Base-by-base conservation (phyloP, 331 rosid species). In the Pyrus hybrid region DNA sequence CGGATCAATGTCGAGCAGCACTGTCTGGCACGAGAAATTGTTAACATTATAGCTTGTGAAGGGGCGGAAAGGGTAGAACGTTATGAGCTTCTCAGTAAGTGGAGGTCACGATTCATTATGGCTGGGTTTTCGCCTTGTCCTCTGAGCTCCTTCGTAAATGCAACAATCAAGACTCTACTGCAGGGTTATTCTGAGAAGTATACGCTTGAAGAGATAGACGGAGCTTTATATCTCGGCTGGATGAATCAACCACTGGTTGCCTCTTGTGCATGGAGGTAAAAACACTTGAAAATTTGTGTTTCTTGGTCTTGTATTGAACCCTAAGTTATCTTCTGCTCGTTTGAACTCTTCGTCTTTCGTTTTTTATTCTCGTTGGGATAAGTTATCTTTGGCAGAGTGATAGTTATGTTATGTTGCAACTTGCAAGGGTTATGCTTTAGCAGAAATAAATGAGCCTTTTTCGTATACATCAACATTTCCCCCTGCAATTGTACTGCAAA, bases 1-100 rank as follows among this genome's bases (percentile, higher is more conserved):
- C 88, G 96, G 68, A 93, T 93, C 71, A 89, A 80, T 32, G 87
- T 91, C 13, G 98, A 93, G 75, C 98, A 93, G 69, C 96, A 91
- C 70, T 93, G 98, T 74, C 82, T 93, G 83, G 98, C 98, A 8
- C 77, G 92, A 21, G 97, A 91, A 72, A 75, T 93, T 64, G 97
- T 93, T 6, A 93, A 93, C 76, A 76, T 93, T 18, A 80, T 93
- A 72, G 98, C 98, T 3, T 93, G 97, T 41, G 97, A 91, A 78
- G 98, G 95, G 22, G 69, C 78, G 2, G 97, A 93, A 83, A 88
- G 98, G 79, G 96, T 91, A 17, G 98, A 93, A 82, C 96, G 96
- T 1, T 89, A 87, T 5, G 97, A 93, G 80, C 85, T 68, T 82
- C 83, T 89, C 13, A 79, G 81, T n/a, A 91, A 85, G 77, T 93